phyloP scores from a whole-genome alignment of 139 green algal genomes.

The Diplosphaera chodatii region DNA sequence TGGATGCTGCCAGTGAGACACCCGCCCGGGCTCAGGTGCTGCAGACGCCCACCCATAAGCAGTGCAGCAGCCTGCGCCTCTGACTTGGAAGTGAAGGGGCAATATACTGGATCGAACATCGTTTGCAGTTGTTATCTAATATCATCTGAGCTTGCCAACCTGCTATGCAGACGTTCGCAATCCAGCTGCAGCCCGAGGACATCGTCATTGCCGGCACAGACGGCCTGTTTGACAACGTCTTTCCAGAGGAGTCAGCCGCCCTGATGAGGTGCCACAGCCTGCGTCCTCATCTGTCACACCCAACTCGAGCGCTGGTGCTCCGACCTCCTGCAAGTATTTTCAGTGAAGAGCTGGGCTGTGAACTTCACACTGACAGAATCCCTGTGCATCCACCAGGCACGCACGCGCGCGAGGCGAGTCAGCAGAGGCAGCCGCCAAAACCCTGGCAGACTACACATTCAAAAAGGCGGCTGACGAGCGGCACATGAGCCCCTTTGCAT shows the following conservation, averaged over 20 bases:
- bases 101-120: no score
- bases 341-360: no score
- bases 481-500: constrained; percentile 74
- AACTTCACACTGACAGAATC: no score
- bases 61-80: not conserved
- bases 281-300: no score
- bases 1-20: not conserved
- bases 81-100: no score
- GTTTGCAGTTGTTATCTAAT: no score
- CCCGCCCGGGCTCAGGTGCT: constrained; percentile 15
- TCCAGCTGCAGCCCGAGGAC: constrained; percentile 76
- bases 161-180: constrained; percentile 32
- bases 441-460: constrained; percentile 46
- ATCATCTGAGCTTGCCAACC: no score
- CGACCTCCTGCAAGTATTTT: no score
- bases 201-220: constrained; percentile 87
- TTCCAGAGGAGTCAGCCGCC: constrained; percentile 69
- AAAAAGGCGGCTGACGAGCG: constrained; percentile 46
- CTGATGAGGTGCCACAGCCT: constrained; percentile 30
- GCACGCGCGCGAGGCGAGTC: constrained; percentile 23
- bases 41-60: not conserved
- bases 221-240: constrained; percentile 98
- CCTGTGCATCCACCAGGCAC: no score
- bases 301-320: no score
- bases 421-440: constrained; percentile 26